phyloP scores from a whole-genome alignment of 345 rosid genomes.

The Limnanthes douglasii region DNA sequence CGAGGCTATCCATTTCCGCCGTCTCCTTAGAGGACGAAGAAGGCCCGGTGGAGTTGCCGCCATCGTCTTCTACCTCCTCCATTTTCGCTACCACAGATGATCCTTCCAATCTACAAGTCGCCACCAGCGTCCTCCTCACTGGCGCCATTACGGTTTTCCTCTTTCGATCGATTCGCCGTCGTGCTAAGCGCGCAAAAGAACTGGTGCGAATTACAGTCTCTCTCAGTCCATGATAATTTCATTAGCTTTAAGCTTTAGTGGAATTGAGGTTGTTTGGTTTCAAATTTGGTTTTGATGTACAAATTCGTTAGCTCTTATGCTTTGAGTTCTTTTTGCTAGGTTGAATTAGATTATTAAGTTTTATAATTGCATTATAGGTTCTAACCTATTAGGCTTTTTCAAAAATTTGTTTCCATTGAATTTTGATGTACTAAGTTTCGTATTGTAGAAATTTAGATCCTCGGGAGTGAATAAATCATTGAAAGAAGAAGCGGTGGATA shows the following conservation, averaged over 20 bases:
- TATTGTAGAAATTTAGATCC: constrained; percentile 57
- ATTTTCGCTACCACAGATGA: constrained; percentile 66
- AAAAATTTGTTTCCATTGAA: too few relatives aligned
- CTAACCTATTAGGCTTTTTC: too few relatives aligned
- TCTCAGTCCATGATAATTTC: background rate
- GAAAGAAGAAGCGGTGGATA: constrained; percentile 72
- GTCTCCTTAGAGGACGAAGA: constrained; percentile 21
- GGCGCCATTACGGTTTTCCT: constrained; percentile 78
- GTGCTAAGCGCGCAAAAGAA: constrained; percentile 70
- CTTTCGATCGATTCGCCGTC: constrained; percentile 73
- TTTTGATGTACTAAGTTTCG: too few relatives aligned
- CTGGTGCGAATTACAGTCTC: constrained; percentile 19
- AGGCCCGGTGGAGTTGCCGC: constrained; percentile 14
- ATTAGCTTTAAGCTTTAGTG: too few relatives aligned
- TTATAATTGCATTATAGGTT: too few relatives aligned
- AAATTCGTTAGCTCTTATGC: background rate
- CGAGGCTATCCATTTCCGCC: too few relatives aligned
- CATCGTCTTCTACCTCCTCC: constrained; percentile 21
- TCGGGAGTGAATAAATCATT: constrained; percentile 46
- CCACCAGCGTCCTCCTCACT: constrained; percentile 77
- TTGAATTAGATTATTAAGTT: too few relatives aligned
- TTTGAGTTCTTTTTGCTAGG: too few relatives aligned
- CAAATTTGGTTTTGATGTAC: background rate
- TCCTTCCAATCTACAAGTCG: constrained; percentile 57
- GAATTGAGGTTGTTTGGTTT: too few relatives aligned